Evolutionary conservation across 1,284 basidiomycete genomes (phyloP), one percentile per base, ranked within the genome.

Genomic region (Cryptococcus sp.): DNA sequence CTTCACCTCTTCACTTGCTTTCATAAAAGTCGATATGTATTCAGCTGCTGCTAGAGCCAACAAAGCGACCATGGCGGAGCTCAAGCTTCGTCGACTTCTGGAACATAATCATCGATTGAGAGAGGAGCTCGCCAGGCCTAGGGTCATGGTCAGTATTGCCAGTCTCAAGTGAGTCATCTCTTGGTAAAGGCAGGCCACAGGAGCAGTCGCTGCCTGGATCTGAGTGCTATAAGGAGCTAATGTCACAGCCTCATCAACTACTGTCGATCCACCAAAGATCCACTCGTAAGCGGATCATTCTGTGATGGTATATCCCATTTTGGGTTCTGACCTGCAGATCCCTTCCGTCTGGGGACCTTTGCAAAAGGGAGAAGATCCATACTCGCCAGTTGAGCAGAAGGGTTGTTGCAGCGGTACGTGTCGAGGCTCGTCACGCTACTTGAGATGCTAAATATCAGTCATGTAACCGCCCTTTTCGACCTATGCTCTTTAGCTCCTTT

Each of bases 321-420:
- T n/a, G n/a, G n/a, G n/a, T n/a, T n/a, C 45, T 46, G 7, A 46
- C 36, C 24, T 37, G 18, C 69, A 88, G 87, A 83, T 91, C 48
- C 91, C 91, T 5, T 89, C 88, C 28, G 85, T 94, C 39, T 96
- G 93, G 93, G 93, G 92, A 23, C 87, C 89, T 16, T 82, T 91
- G 18, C 82, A 81, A 69, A 93, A 91, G 77, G 83, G 83, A 56
- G 91, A 94, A 50, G 70, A 73, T 53, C 69, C 71, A 21, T 73
- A 65, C 49, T 60, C 64, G 2, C 61, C 64, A 2, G 61, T 64
- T 37, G 64, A 70, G 23, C 49, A 61, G n/a, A 57, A 49, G 3
- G 61, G 56, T 4, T 73, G 71, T 56, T 73, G 71, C 54, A 64
- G 63, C 3, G 45, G 71, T 73, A 45, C 14, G 36, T 19, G 14